A percentile compares a stretch with the other conserved stretches of the same genome.
These are phyloP conservation scores for Thelephora ganbajun DNA, from an alignment of 768 basidiomycete genomes.

Conservation along the genomic window DNA sequence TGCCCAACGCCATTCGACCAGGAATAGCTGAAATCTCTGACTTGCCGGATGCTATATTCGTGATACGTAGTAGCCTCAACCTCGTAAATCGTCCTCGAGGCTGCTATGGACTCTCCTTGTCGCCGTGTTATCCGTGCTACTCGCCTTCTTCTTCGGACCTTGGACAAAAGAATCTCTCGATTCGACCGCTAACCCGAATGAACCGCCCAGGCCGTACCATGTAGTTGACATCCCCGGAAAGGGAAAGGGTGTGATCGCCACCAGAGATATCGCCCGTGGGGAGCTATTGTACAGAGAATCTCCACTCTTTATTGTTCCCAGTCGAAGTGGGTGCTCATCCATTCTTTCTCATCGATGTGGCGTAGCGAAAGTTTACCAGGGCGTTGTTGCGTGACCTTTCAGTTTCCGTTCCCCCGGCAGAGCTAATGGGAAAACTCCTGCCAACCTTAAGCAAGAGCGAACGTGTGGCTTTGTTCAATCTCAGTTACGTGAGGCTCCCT, in stretches of 20 bases:
- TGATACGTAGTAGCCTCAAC: too few relatives aligned
- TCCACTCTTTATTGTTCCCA: conserved; percentile 40
- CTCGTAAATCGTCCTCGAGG: too few relatives aligned
- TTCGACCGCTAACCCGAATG: neutral
- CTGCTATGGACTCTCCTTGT: too few relatives aligned
- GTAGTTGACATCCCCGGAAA: conserved; percentile 38
- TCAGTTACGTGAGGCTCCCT: conserved; percentile 44
- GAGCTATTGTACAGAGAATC: conserved; percentile 41
- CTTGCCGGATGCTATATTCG: too few relatives aligned
- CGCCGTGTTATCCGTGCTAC: too few relatives aligned
- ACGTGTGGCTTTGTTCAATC: conserved; percentile 32
- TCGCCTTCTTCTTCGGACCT: too few relatives aligned
- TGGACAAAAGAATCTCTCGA: too few relatives aligned
- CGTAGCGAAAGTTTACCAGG: neutral
- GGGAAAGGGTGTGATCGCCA: conserved; percentile 41
- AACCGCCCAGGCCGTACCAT: conserved; percentile 12
- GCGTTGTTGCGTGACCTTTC: neutral
- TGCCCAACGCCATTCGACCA: too few relatives aligned
- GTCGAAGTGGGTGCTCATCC: conserved; percentile 24
- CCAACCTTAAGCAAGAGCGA: conserved; percentile 18
- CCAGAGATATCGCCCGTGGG: conserved; percentile 44
- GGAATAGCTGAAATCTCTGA: too few relatives aligned
- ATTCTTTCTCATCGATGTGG: neutral
- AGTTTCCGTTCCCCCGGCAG: conserved; percentile 33
- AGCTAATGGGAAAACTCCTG: conserved; percentile 25